These are phyloP conservation scores for Musa schizocarpa DNA, from an alignment of 176 grass and related monocot genomes.

Conservation along the genomic window DNA sequence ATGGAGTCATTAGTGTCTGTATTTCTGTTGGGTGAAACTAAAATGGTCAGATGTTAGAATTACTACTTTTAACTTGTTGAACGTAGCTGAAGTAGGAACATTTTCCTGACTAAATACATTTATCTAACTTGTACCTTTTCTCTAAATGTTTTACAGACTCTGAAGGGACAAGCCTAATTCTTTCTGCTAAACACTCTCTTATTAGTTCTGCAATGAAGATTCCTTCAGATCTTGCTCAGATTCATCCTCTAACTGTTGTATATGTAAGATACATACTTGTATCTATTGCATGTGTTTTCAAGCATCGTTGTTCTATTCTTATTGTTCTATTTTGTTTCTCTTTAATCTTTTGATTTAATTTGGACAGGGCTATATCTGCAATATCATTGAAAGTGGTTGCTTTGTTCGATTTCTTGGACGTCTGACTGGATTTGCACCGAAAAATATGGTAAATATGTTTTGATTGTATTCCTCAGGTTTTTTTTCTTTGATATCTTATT, in stretches of 20 bases:
- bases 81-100: not conserved
- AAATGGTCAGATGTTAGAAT: not conserved
- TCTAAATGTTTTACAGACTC: conserved; percentile 44
- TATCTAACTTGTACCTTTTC: conserved; percentile 13
- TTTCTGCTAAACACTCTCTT: conserved; percentile 88
- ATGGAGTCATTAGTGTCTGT: not conserved
- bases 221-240: conserved; percentile 58
- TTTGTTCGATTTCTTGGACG: conserved; percentile 93
- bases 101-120: not conserved
- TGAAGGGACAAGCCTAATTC: conserved; percentile 72
- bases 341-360: conserved; percentile 9
- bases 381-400: conserved; percentile 89
- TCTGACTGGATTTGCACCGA: conserved; percentile 87
- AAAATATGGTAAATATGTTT: conserved; percentile 63
- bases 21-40: not conserved
- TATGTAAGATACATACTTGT: conserved; percentile 40
- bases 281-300: conserved; percentile 12
- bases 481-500: not conserved
- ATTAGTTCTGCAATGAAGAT: conserved; percentile 50
- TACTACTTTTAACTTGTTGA: not conserved
- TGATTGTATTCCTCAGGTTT: conserved; percentile 11
- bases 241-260: conserved; percentile 43
- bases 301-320: not conserved
- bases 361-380: conserved; percentile 82
- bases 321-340: conserved; percentile 4